These are phyloP conservation scores for Primulina eburnea DNA, from an alignment of 257 asterid species.

Conservation along the genomic window DNA sequence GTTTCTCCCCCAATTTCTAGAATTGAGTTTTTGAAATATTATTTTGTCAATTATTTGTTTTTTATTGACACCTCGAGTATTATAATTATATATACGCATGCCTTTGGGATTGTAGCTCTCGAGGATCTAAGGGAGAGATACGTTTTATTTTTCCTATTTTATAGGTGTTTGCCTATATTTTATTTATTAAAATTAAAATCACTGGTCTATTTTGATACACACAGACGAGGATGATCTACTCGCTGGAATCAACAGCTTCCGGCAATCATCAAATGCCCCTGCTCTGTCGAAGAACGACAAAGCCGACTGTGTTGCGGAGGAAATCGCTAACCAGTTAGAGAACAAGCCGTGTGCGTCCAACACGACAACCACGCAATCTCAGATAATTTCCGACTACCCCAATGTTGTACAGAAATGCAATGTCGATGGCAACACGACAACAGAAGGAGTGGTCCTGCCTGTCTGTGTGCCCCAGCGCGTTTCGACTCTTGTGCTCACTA, in stretches of 20 bases:
- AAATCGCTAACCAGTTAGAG: slow-evolving; percentile 52
- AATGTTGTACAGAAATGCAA: slow-evolving; percentile 47
- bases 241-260: slow-evolving; percentile 64
- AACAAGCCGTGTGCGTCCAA: slow-evolving; percentile 34
- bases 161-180: too few species aligned
- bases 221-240: slow-evolving; percentile 66
- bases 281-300: slow-evolving; percentile 53
- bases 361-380: slow-evolving; percentile 26
- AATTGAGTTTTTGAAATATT: too few species aligned
- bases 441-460: slow-evolving; percentile 59
- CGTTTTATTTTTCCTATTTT: too few species aligned
- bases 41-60: too few species aligned
- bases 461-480: slow-evolving; percentile 69
- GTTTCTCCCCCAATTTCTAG: too few species aligned
- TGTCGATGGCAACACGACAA: slow-evolving; percentile 51
- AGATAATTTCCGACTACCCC: slow-evolving; percentile 31
- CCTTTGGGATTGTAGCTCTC: too few species aligned
- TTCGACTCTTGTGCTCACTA: slow-evolving; percentile 66
- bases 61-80: too few species aligned
- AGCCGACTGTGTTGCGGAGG: slow-evolving; percentile 61
- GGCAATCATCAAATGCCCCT: slow-evolving; percentile 38
- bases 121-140: too few species aligned
- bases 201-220: too few species aligned
- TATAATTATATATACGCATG: too few species aligned
- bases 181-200: too few species aligned